Percentiles rank a stretch among this genome's conserved stretches.
Evolutionary conservation across 805 yeast genomes (phyloP).

Genomic region (Maudiozyma turicensis): DNA sequence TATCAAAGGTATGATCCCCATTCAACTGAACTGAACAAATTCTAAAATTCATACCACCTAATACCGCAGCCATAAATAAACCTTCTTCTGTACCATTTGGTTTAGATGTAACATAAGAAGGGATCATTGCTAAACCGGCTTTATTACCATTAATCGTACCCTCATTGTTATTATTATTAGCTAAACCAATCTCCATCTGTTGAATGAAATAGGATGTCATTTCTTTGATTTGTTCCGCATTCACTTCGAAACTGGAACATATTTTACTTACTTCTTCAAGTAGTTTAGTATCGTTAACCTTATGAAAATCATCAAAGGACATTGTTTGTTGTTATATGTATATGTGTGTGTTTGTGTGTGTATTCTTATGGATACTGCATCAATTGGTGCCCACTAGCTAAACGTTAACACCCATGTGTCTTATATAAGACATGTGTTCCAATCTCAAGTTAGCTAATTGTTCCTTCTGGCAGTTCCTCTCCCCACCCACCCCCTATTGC

Average conservation of each 20-base stretch:
- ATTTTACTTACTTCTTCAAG: conserved; percentile 20
- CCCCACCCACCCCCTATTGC: background rate
- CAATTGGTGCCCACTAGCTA: background rate
- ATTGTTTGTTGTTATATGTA: conserved; percentile 2
- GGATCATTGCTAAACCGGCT: conserved; percentile 78
- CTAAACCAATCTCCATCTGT: conserved; percentile 52
- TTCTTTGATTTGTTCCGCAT: conserved; percentile 18
- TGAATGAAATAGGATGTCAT: conserved; percentile 44
- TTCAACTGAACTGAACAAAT: conserved; percentile 77
- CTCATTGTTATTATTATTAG: conserved; percentile 8
- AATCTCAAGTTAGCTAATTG: too few relatives aligned
- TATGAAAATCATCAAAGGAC: conserved; percentile 26
- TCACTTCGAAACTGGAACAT: conserved; percentile 20
- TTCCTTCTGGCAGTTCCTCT: background rate
- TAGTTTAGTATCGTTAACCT: conserved; percentile 14
- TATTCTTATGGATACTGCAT: background rate
- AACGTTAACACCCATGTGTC: background rate
- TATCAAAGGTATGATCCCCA: conserved; percentile 69
- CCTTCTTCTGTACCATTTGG: conserved; percentile 87
- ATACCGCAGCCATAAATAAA: conserved; percentile 76
- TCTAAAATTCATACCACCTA: conserved; percentile 94
- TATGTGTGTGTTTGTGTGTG: background rate
- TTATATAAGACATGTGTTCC: too few relatives aligned
- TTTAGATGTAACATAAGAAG: conserved; percentile 73
- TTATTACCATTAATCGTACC: conserved; percentile 27